A percentile compares a stretch with the other conserved stretches of the same genome.
Evolutionary conservation across 768 basidiomycete genomes (phyloP).

Genomic region (Hebeloma cylindrosporum): DNA sequence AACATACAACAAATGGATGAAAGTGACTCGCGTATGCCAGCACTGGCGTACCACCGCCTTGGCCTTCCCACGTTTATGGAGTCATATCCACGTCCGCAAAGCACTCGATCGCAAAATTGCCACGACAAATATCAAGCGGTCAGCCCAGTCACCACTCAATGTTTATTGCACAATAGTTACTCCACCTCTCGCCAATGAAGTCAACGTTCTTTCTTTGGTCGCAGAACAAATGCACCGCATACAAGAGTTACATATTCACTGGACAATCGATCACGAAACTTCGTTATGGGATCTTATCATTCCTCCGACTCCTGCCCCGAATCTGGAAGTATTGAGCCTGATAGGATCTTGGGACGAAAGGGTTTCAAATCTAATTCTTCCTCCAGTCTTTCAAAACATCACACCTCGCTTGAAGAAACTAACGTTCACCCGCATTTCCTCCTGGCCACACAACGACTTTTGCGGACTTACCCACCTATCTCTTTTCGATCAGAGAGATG

Average conservation of each 20-base stretch:
- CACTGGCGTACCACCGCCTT: neutral
- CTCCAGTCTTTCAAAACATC: neutral
- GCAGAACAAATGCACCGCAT: neutral
- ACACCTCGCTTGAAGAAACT: neutral
- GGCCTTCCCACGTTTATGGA: neutral
- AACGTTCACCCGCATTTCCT: neutral
- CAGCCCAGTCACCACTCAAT: neutral
- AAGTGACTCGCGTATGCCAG: neutral
- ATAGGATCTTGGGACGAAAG: neutral
- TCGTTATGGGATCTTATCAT: too few species aligned
- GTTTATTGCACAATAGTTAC: neutral
- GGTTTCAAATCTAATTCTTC: neutral
- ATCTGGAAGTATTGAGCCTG: neutral
- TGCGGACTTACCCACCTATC: conserved; percentile 1
- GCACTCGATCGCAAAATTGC: neutral
- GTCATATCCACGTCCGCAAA: neutral
- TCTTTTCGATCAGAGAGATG: neutral
- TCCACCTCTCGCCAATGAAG: neutral
- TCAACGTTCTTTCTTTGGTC: neutral
- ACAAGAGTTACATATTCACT: conserved; percentile 1
- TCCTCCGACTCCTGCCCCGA: neutral
- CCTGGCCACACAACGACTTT: neutral
- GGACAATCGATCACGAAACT: neutral
- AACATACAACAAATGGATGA: neutral
- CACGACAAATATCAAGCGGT: neutral